These are phyloP conservation scores for Centaurea solstitialis DNA, from an alignment of 129 eudicot genomes.

Conservation along the genomic window DNA sequence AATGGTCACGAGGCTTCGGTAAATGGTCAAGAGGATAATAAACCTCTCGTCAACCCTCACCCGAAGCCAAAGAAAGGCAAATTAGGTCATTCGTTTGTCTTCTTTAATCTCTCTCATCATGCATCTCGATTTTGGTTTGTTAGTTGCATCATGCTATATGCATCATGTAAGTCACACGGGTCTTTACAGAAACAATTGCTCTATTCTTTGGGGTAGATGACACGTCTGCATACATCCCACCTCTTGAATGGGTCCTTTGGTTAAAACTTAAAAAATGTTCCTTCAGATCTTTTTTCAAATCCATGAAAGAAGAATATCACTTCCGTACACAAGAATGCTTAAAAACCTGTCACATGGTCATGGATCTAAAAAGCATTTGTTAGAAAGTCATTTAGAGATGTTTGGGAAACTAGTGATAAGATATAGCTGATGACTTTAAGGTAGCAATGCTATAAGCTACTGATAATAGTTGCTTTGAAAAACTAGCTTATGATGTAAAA, in stretches of 20 bases:
- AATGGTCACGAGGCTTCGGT: background rate
- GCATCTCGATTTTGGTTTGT: background rate
- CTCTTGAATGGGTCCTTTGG: background rate
- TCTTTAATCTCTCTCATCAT: background rate
- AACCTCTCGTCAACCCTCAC: constrained; percentile 24
- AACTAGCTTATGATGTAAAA: too few species aligned
- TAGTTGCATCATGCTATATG: background rate
- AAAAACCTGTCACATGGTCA: background rate
- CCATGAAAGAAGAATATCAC: background rate
- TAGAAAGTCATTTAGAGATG: background rate
- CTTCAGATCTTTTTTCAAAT: background rate
- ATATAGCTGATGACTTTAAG: too few species aligned
- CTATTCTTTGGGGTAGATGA: background rate
- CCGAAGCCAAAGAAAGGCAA: constrained; percentile 26
- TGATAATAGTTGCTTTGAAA: too few species aligned
- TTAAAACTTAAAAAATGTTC: background rate
- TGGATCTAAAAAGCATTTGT: background rate
- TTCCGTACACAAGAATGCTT: background rate
- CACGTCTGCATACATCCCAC: background rate
- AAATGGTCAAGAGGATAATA: constrained; percentile 21
- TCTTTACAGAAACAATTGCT: background rate
- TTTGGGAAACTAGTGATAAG: too few species aligned
- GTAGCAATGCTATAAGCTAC: too few species aligned
- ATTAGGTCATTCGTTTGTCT: constrained; percentile 13
- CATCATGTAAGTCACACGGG: background rate